Evolutionary conservation across 2,329 filamentous ascomycete species (phyloP).

Genomic region (Talaromyces pinophilus): DNA sequence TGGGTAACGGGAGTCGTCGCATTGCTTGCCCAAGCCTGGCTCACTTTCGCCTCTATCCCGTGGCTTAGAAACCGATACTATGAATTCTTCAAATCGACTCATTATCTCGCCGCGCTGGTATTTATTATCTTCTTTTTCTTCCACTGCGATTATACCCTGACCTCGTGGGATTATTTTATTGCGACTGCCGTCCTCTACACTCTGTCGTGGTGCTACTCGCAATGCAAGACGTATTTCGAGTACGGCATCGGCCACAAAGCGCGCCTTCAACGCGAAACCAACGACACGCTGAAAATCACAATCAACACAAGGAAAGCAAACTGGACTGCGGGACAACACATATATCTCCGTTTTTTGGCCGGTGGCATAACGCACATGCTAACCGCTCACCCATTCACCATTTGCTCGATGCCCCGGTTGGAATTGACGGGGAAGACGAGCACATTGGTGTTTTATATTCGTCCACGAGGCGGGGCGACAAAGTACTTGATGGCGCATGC

Average conservation of each 20-base stretch:
- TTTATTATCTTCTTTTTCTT: slow-evolving; percentile 64
- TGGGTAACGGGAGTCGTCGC: slow-evolving; percentile 60
- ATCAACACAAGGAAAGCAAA: slow-evolving; percentile 50
- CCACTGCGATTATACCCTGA: slow-evolving; percentile 59
- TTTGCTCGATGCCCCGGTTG: slow-evolving; percentile 53
- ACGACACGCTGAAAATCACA: slow-evolving; percentile 51
- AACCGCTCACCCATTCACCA: slow-evolving; percentile 66
- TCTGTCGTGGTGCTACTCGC: slow-evolving; percentile 49
- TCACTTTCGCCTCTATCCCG: slow-evolving; percentile 49
- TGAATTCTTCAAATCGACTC: slow-evolving; percentile 63
- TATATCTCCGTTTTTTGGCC: slow-evolving; percentile 60
- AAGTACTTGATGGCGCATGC: slow-evolving; percentile 46
- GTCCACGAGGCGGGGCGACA: slow-evolving; percentile 54
- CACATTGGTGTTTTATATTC: slow-evolving; percentile 57
- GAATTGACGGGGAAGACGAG: slow-evolving; percentile 54
- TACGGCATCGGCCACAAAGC: slow-evolving; percentile 50
- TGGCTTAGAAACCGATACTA: slow-evolving; percentile 55
- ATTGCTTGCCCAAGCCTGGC: slow-evolving; percentile 54
- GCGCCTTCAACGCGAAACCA: slow-evolving; percentile 54
- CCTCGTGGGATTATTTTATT: slow-evolving; percentile 65
- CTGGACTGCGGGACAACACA: slow-evolving; percentile 66
- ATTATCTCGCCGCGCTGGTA: slow-evolving; percentile 54
- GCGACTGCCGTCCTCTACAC: slow-evolving; percentile 57
- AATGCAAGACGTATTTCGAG: slow-evolving; percentile 52
- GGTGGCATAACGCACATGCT: slow-evolving; percentile 51